Evolutionary conservation across 129 eudicot genomes (phyloP).

Genomic region (Arctium minus): DNA sequence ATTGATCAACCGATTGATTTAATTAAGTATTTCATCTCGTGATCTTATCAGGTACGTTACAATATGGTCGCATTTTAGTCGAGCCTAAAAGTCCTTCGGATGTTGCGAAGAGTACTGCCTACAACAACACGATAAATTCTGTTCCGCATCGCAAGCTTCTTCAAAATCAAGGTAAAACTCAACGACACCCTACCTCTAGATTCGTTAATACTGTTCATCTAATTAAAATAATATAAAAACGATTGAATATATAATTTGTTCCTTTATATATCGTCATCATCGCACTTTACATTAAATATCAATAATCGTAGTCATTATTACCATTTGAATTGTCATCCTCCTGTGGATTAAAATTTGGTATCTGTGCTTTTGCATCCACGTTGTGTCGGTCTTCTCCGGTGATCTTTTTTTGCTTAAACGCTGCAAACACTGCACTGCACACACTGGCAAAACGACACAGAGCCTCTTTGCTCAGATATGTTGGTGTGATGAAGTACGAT

Average conservation of each 20-base stretch:
- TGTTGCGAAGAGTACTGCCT: conserved; percentile 10
- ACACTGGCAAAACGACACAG: conserved; percentile 16
- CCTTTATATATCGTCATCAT: neutral
- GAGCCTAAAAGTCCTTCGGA: neutral
- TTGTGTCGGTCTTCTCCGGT: conserved; percentile 35
- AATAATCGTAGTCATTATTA: neutral
- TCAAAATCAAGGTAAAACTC: conserved; percentile 40
- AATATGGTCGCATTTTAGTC: conserved; percentile 5
- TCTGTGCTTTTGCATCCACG: conserved; percentile 14
- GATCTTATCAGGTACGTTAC: conserved; percentile 23
- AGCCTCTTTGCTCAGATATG: conserved; percentile 26
- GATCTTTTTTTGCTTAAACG: conserved; percentile 11
- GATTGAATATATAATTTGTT: neutral
- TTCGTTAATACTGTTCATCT: neutral
- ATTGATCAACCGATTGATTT: neutral
- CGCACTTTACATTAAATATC: neutral
- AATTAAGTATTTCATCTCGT: neutral
- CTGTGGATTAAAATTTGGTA: neutral
- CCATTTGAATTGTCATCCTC: neutral
- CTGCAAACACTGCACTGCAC: conserved; percentile 26
- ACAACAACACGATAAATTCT: conserved; percentile 15
- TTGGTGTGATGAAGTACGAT: conserved; percentile 15
- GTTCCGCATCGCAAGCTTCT: conserved; percentile 68
- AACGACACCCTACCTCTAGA: neutral
- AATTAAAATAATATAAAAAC: neutral